phyloP scores from a whole-genome alignment of 225 moss, liverwort and hornwort genomes.

The Bryoerythrophyllum caledonicum region DNA sequence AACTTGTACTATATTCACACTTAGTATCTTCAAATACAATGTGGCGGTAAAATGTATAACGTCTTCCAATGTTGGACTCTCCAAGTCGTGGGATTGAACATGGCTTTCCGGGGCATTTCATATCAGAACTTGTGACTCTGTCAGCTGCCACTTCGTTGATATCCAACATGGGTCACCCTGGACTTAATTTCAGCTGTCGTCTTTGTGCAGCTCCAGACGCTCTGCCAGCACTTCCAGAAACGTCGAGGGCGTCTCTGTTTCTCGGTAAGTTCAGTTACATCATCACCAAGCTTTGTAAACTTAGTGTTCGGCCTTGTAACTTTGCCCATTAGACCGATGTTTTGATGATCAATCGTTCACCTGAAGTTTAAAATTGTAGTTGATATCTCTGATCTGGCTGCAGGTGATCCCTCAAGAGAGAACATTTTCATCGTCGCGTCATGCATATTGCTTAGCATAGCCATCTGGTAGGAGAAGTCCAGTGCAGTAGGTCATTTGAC shows the following conservation, averaged over 20 bases:
- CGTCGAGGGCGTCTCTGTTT: constrained; percentile 30
- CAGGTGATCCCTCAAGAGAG: constrained; percentile 23
- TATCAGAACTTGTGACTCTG: neutral
- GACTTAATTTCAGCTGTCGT: constrained; percentile 4
- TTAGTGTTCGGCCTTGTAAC: neutral
- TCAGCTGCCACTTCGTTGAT: neutral
- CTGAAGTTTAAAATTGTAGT: neutral
- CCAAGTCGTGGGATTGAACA: constrained; percentile 2
- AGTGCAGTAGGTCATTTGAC: too few relatives aligned
- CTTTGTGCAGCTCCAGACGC: constrained; percentile 57
- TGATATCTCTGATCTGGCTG: constrained; percentile 15
- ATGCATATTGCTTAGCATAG: constrained; percentile 29
- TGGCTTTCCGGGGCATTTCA: constrained; percentile 4
- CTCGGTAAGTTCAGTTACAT: constrained; percentile 34
- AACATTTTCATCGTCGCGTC: constrained; percentile 28
- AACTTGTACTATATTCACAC: neutral
- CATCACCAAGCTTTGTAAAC: neutral
- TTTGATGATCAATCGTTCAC: neutral
- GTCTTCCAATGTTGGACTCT: neutral
- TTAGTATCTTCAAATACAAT: neutral
- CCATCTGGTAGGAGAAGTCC: constrained; percentile 25
- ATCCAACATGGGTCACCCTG: neutral
- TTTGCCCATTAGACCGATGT: neutral
- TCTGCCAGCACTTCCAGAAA: constrained; percentile 58
- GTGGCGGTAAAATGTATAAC: neutral